These are phyloP conservation scores for Irpex rosettiformis DNA, from an alignment of 1,284 basidiomycete species.

Conservation along the genomic window DNA sequence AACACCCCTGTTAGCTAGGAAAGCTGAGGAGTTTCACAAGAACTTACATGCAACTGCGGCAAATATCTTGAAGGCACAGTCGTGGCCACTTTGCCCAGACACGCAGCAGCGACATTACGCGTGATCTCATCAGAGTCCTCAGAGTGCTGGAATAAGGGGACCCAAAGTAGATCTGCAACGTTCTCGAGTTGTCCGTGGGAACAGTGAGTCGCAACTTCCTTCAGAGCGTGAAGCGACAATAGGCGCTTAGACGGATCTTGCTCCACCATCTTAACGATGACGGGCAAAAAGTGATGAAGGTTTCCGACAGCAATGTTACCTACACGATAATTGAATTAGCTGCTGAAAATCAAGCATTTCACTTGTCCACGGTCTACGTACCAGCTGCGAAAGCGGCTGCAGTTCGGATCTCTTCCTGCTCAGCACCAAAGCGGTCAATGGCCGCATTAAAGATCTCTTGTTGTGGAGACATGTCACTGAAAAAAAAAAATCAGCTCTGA, in stretches of 20 bases:
- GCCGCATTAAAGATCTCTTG: constrained; percentile 71
- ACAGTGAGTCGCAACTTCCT: constrained; percentile 94
- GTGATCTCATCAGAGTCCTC: constrained; percentile 86
- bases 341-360: not conserved
- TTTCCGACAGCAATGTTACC: constrained; percentile 96
- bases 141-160: constrained; percentile 84
- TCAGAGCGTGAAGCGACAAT: constrained; percentile 86
- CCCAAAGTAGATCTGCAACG: constrained; percentile 88
- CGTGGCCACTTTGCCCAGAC: constrained; percentile 92
- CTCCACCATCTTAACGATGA: constrained; percentile 81
- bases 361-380: constrained; percentile 31
- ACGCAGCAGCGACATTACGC: constrained; percentile 93
- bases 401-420: constrained; percentile 80
- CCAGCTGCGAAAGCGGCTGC: constrained; percentile 92
- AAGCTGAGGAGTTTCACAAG: not conserved
- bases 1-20: constrained; percentile 6
- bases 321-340: constrained; percentile 24
- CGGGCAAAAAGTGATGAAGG: constrained; percentile 79
- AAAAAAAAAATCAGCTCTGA: not conserved
- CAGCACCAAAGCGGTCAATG: constrained; percentile 70
- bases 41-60: constrained; percentile 84
- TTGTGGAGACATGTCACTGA: constrained; percentile 80
- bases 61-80: constrained; percentile 88
- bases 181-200: constrained; percentile 78
- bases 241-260: constrained; percentile 76